phyloP scores from a whole-genome alignment of 306 rosid species.

The Astragalus glycyphyllos region DNA sequence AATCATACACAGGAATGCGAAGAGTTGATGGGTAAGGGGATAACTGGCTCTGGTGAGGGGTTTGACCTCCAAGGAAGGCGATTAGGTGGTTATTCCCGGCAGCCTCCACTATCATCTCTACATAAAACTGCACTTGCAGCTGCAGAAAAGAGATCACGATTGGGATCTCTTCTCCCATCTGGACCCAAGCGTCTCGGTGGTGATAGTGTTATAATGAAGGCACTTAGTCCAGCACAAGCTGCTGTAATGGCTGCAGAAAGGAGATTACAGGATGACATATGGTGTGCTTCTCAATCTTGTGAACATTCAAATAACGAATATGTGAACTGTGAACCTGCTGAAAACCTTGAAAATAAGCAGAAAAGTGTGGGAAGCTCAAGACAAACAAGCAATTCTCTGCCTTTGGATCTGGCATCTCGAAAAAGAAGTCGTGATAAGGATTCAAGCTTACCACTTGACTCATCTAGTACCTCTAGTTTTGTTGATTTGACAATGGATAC shows the following conservation, averaged over 20 bases:
- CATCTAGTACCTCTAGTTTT: slow-evolving; percentile 43
- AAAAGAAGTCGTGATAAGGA: slow-evolving; percentile 61
- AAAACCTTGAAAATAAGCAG: slow-evolving; percentile 45
- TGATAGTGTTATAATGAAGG: slow-evolving; percentile 71
- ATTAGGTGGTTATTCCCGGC: slow-evolving; percentile 72
- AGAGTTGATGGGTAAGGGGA: slow-evolving; percentile 83
- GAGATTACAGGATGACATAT: slow-evolving; percentile 90
- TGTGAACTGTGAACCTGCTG: slow-evolving; percentile 42
- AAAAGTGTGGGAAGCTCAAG: slow-evolving; percentile 49
- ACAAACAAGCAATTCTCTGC: slow-evolving; percentile 22
- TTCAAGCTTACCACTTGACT: slow-evolving; percentile 36
- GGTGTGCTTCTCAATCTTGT: slow-evolving; percentile 84
- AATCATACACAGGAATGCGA: slow-evolving; percentile 72
- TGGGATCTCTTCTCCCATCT: slow-evolving; percentile 78
- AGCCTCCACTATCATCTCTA: slow-evolving; percentile 79
- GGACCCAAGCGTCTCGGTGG: slow-evolving; percentile 95
- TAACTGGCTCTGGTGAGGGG: slow-evolving; percentile 75
- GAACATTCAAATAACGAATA: slow-evolving; percentile 55
- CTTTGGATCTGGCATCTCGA: slow-evolving; percentile 41
- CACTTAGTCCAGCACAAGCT: slow-evolving; percentile 89
- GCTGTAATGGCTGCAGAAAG: slow-evolving; percentile 99
- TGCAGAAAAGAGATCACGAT: slow-evolving; percentile 74
- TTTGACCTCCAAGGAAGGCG: slow-evolving; percentile 94
- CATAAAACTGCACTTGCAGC: slow-evolving; percentile 72
- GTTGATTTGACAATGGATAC: slow-evolving; percentile 49